Evolutionary conservation across 306 rosid genomes (phyloP), one percentile per base, ranked within the genome.

Genomic region (Casuarina cunninghamiana): DNA sequence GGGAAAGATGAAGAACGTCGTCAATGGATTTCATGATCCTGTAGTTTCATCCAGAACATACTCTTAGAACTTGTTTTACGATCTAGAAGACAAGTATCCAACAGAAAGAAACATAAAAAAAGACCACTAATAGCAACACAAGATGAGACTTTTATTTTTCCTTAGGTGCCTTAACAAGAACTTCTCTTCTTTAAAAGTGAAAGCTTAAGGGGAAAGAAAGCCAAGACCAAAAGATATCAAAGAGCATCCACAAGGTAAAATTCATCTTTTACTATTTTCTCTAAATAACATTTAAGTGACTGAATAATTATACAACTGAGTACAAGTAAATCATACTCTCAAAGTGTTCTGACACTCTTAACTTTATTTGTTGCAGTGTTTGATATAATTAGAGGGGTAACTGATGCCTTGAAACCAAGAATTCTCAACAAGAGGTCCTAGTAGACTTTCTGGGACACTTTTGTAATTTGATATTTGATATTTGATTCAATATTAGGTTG

Each of bases 21-120:
- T 92, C 97, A 73, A 95, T 84, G 84, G 97, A 84, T 78, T 83
- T 85, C 94, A 92, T 89, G 77, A 87, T 82, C 93, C 98, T 95
- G 95, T 60, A 65, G 85, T 83, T 54, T 42, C 80, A 86, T 81
- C 71, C 73, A 75, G 53, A 67, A 77, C 26, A 53, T 75, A 76
- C 8, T 51, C 32, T 80, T 73, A 83, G 54, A n/a, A 82, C 70
- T 79, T 53, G 77, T 67, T 15, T 78, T 26, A 26, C 32, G 43
- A 77, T 54, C 73, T 49, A 83, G n/a, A 77, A 73, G 41, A 54
- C 55, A 61, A 41, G 53, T 17, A 69, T 54, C 69, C 58, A 53
- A 6, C 39, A 10, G 61, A 46, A 70, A 62, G 49, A 78, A 37
- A 53, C 38, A 72, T 54, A 44, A 35, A 41, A 68, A 77, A 38